Percentiles rank a stretch among this genome's conserved stretches.
Evolutionary conservation across 169 alveolate species (phyloP).

Genomic region (Cryptosporidium sp.): DNA sequence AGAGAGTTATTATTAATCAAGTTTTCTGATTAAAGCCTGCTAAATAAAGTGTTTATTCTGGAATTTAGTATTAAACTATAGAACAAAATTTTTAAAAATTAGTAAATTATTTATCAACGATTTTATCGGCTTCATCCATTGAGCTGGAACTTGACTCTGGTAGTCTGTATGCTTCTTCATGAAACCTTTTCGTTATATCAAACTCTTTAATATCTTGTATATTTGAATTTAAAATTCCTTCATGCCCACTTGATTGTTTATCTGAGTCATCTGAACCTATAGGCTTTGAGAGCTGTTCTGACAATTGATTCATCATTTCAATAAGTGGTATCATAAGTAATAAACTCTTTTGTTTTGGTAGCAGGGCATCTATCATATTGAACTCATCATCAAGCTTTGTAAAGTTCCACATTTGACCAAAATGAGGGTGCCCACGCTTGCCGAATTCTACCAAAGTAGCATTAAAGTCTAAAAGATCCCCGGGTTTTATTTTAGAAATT

Average conservation of each 20-base stretch:
- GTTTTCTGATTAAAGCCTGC: background rate
- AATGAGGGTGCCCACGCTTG: slow-evolving; percentile 75
- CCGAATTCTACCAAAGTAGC: slow-evolving; percentile 75
- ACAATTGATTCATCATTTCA: slow-evolving; percentile 71
- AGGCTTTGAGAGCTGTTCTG: slow-evolving; percentile 65
- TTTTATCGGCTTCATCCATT: background rate
- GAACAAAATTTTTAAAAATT: background rate
- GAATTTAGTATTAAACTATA: background rate
- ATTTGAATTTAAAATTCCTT: background rate
- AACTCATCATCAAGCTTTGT: slow-evolving; percentile 57
- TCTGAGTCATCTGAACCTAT: background rate
- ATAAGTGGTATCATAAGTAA: slow-evolving; percentile 54
- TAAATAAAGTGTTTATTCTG: background rate
- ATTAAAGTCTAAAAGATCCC: slow-evolving; percentile 57
- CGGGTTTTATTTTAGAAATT: slow-evolving; percentile 55
- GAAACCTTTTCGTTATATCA: background rate
- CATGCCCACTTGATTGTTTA: background rate
- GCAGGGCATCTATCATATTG: slow-evolving; percentile 4
- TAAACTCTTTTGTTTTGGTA: slow-evolving; percentile 55
- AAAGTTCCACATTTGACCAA: slow-evolving; percentile 76
- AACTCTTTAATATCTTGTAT: background rate
- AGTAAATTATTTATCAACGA: background rate
- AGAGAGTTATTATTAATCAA: background rate
- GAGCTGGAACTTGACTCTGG: slow-evolving; percentile 28
- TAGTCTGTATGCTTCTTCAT: background rate